A percentile compares a stretch with the other conserved stretches of the same genome.
These are phyloP conservation scores for Sugiyamaella chiloensis DNA, from an alignment of 805 yeast species.

Conservation along the genomic window DNA sequence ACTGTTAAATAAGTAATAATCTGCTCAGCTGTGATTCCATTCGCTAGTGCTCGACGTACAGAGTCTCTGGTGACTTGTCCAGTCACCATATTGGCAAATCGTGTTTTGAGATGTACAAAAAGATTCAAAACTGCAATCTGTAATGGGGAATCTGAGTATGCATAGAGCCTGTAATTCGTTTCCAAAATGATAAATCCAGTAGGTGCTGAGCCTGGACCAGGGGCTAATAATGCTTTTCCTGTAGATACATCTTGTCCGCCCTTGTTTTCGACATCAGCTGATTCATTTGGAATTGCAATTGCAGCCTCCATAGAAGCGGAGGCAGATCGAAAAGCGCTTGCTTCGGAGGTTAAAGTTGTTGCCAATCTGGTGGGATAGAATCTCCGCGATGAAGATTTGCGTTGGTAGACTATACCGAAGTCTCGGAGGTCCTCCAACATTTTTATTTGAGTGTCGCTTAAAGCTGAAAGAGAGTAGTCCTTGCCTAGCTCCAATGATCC, in stretches of 20 bases:
- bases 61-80: conserved; percentile 94
- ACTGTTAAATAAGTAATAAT: conserved; percentile 82
- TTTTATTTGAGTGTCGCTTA: conserved; percentile 75
- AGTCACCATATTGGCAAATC: conserved; percentile 89
- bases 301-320: conserved; percentile 73
- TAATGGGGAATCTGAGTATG: conserved; percentile 89
- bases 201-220: background rate
- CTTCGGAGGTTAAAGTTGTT: conserved; percentile 83
- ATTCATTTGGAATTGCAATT: conserved; percentile 28
- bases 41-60: conserved; percentile 72
- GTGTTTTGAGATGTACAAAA: conserved; percentile 77
- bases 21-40: conserved; percentile 94
- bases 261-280: background rate
- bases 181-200: conserved; percentile 81
- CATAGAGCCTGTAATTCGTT: conserved; percentile 89
- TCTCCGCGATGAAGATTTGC: conserved; percentile 51
- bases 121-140: conserved; percentile 90
- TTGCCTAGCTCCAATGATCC: conserved; percentile 91
- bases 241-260: background rate
- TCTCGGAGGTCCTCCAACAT: conserved; percentile 89
- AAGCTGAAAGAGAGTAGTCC: conserved; percentile 67
- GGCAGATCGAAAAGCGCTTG: conserved; percentile 66
- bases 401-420: conserved; percentile 82
- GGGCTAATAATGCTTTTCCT: conserved; percentile 10
- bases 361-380: conserved; percentile 92